phyloP scores from a whole-genome alignment of 1,284 basidiomycete species.

The Marasmius fiardii region DNA sequence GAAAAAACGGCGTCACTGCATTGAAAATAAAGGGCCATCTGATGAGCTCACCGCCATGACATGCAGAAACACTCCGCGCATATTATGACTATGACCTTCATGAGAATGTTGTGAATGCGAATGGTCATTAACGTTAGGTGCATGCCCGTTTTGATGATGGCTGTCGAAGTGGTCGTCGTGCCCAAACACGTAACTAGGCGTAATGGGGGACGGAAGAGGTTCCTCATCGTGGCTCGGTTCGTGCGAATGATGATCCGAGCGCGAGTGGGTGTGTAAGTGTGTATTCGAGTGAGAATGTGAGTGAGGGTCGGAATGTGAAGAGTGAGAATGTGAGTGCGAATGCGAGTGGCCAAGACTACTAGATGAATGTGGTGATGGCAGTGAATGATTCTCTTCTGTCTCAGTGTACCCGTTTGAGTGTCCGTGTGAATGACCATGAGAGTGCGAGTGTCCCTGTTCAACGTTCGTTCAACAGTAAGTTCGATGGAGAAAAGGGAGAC shows the following conservation, averaged over 20 bases:
- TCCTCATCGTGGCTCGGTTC: constrained; percentile 7
- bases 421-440: constrained; percentile 42
- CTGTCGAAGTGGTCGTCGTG: constrained; percentile 57
- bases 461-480: constrained; percentile 5
- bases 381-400: constrained; percentile 16
- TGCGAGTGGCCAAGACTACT: constrained; percentile 26
- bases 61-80: constrained; percentile 98
- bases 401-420: constrained; percentile 31
- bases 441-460: constrained; percentile 52
- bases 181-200: constrained; percentile 58
- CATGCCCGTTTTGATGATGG: constrained; percentile 48
- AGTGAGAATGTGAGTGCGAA: constrained; percentile 27
- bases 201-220: constrained; percentile 40
- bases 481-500: constrained; percentile 15
- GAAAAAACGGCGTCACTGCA: constrained; percentile 15
- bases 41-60: constrained; percentile 74
- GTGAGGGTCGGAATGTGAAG: constrained; percentile 14
- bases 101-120: constrained; percentile 43
- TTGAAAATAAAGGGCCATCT: not conserved
- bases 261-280: constrained; percentile 27
- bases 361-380: constrained; percentile 18
- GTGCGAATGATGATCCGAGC: constrained; percentile 32
- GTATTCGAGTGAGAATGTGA: constrained; percentile 24
- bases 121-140: constrained; percentile 55
- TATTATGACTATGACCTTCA: constrained; percentile 93